These are phyloP conservation scores for Rubus parviflorus DNA, from an alignment of 306 rosid species.

Conservation along the genomic window DNA sequence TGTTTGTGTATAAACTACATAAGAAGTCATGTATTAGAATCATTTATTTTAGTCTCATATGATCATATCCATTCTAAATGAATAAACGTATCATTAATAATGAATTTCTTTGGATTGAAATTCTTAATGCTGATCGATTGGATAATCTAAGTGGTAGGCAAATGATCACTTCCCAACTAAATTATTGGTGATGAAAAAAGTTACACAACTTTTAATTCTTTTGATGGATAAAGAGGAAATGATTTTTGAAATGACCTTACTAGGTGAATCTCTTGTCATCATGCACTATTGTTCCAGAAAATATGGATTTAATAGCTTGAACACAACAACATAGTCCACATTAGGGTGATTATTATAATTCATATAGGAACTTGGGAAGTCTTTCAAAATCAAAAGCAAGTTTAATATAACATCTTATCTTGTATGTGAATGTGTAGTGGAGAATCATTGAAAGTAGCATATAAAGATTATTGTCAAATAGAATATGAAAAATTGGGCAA, in stretches of 20 bases:
- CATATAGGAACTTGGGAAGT: not conserved
- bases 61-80: no score
- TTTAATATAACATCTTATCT: constrained; percentile 4
- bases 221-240: constrained; percentile 11
- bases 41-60: no score
- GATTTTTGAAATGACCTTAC: constrained; percentile 17
- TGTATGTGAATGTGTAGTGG: not conserved
- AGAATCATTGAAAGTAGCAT: constrained; percentile 6
- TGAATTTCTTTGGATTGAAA: not conserved
- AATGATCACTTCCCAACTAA: constrained; percentile 8
- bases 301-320: not conserved
- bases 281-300: not conserved
- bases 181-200: constrained; percentile 14
- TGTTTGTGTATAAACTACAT: no score
- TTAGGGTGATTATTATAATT: not conserved
- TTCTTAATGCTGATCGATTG: not conserved
- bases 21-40: no score
- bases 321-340: constrained; percentile 10
- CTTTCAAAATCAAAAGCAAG: not conserved
- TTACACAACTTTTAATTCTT: not conserved
- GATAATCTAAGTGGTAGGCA: not conserved
- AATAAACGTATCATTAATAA: not conserved
- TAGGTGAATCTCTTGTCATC: constrained; percentile 4
- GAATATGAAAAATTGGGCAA: constrained; percentile 5
- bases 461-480: not conserved